Conservation (phyloP, 2,329 filamentous ascomycete species). For the Chaetomiaceae sp. region DNA sequence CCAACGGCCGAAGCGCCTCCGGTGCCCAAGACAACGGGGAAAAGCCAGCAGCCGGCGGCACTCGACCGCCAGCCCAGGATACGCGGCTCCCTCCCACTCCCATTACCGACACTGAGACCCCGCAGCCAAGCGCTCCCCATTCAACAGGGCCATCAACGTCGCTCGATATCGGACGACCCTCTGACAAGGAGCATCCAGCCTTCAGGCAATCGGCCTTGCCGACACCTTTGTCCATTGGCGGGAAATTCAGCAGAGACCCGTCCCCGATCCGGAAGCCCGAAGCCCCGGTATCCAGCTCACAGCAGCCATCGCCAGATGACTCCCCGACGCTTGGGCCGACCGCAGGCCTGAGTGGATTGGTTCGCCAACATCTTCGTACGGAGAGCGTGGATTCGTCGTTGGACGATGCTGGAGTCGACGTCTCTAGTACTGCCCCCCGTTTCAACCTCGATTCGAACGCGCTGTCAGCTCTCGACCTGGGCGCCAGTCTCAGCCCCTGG, state of each 20-base stretch:
- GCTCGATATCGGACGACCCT: slow-evolving; percentile 42
- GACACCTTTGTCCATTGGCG: slow-evolving; percentile 38
- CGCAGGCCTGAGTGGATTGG: slow-evolving; percentile 70
- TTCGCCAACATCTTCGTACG: slow-evolving; percentile 77
- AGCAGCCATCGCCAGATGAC: slow-evolving; percentile 44
- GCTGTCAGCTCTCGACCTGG: slow-evolving; percentile 19
- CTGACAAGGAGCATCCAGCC: slow-evolving; percentile 52
- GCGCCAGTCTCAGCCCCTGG: slow-evolving; percentile 44
- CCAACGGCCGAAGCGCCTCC: slow-evolving; percentile 41
- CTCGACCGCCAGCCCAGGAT: slow-evolving; percentile 33
- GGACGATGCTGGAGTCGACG: slow-evolving; percentile 50
- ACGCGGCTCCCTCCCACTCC: slow-evolving; percentile 38
- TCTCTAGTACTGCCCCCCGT: slow-evolving; percentile 35
- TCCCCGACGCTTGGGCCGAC: slow-evolving; percentile 72
- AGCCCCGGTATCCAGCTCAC: slow-evolving; percentile 20
- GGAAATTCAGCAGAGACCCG: slow-evolving; percentile 26
- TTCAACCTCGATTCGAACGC: slow-evolving; percentile 35
- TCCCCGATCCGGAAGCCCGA: slow-evolving; percentile 25
- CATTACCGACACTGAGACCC: slow-evolving; percentile 39
- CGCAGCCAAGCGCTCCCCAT: slow-evolving; percentile 29
- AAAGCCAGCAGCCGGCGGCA: slow-evolving; percentile 27
- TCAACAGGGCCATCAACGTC: slow-evolving; percentile 20
- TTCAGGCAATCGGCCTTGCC: slow-evolving; percentile 44
- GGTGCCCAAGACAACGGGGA: slow-evolving; percentile 36
- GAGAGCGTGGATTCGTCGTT: slow-evolving; percentile 80